Conservation (phyloP, 345 rosid species). For the Combretum micranthum region DNA sequence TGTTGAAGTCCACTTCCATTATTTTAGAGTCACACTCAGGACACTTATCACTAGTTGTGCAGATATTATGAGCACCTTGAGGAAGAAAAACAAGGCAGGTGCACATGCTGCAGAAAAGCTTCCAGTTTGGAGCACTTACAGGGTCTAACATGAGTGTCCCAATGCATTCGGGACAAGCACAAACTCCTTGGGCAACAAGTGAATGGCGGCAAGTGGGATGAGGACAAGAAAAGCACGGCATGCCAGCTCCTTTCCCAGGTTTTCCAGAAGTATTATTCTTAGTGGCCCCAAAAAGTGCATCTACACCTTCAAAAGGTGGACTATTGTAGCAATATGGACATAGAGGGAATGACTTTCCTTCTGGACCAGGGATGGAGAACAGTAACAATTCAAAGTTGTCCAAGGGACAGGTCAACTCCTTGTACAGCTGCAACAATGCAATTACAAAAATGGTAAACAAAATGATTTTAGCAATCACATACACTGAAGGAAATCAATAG, state of each 20-base stretch:
- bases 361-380: conserved; percentile 85
- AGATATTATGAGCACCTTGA: conserved; percentile 81
- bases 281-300: conserved; percentile 41
- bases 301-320: conserved; percentile 91
- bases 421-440: conserved; percentile 61
- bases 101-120: conserved; percentile 90
- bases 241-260: conserved; percentile 70
- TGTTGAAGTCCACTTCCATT: conserved; percentile 86
- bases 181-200: conserved; percentile 77
- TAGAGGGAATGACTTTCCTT: conserved; percentile 88
- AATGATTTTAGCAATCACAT: too few species aligned
- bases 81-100: conserved; percentile 87
- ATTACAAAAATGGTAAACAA: too few species aligned
- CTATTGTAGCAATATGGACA: conserved; percentile 91
- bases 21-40: conserved; percentile 73
- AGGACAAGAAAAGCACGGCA: conserved; percentile 94
- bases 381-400: conserved; percentile 91
- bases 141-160: conserved; percentile 91
- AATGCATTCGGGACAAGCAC: conserved; percentile 93
- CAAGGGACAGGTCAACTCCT: conserved; percentile 87
- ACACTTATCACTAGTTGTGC: conserved; percentile 57
- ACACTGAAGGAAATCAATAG: too few species aligned
- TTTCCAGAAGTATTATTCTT: conserved; percentile 35
- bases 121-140: conserved; percentile 87
- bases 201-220: conserved; percentile 91